These are phyloP conservation scores for Aspergillus taichungensis DNA, from an alignment of 495 filamentous ascomycete species.

Conservation along the genomic window DNA sequence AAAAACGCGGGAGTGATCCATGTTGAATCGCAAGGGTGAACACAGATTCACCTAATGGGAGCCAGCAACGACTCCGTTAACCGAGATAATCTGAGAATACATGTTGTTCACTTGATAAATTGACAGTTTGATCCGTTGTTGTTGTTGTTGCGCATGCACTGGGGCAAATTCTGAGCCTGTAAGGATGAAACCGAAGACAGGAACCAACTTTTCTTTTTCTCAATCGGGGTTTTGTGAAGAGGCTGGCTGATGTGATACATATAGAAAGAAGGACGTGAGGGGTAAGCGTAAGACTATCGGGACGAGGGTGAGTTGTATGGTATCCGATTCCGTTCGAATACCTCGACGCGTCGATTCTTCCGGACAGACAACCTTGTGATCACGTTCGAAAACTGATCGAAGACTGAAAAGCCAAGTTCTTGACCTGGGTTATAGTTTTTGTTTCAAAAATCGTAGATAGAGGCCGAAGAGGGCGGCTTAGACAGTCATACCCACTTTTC, in stretches of 20 bases:
- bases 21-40: slow-evolving; percentile 22
- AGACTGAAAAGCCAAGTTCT: not conserved
- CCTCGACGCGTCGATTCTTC: slow-evolving; percentile 4
- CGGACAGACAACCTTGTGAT: too few relatives aligned
- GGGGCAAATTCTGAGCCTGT: not conserved
- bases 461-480: slow-evolving; percentile 5
- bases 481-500: slow-evolving; percentile 11
- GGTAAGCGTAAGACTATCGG: not conserved
- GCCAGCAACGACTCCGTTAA: slow-evolving; percentile 19
- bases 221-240: slow-evolving; percentile 2
- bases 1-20: slow-evolving; percentile 24
- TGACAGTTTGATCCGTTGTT: not conserved
- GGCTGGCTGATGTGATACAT: slow-evolving; percentile 13
- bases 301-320: not conserved
- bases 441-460: not conserved
- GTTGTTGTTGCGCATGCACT: slow-evolving; percentile 5
- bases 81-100: slow-evolving; percentile 14
- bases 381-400: too few relatives aligned
- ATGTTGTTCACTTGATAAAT: slow-evolving; percentile 15
- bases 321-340: slow-evolving; percentile 2
- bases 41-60: slow-evolving; percentile 23
- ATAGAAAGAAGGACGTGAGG: slow-evolving; percentile 6
- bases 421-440: not conserved
- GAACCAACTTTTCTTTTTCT: slow-evolving; percentile 1
- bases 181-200: not conserved